Percentiles rank a stretch among this genome's conserved stretches.
Conservation (phyloP, 805 yeast genomes). For the Saturnispora besseyi region DNA sequence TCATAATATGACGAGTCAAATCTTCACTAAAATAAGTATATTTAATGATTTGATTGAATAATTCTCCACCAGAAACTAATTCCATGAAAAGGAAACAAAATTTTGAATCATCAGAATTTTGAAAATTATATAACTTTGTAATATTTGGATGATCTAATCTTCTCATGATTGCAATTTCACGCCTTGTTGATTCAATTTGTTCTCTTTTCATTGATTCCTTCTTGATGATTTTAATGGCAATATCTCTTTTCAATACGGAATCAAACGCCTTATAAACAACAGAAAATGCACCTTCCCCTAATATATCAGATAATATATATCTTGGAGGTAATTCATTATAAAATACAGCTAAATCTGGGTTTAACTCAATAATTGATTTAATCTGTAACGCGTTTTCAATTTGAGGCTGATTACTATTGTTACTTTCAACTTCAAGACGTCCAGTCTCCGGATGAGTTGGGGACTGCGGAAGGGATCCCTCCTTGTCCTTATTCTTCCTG, state of each 20-base stretch:
- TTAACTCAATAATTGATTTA: conserved; percentile 4
- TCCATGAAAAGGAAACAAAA: conserved; percentile 61
- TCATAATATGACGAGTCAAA: conserved; percentile 59
- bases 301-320: conserved; percentile 24
- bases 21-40: conserved; percentile 70
- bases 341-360: conserved; percentile 15
- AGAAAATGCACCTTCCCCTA: conserved; percentile 90
- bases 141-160: conserved; percentile 54
- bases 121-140: conserved; percentile 43
- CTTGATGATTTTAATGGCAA: conserved; percentile 71
- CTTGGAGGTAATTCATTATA: conserved; percentile 24
- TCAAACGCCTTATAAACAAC: conserved; percentile 68
- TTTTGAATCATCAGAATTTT: conserved; percentile 36
- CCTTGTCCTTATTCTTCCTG: conserved; percentile 11
- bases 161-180: conserved; percentile 69
- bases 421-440: too few relatives aligned
- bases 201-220: conserved; percentile 45
- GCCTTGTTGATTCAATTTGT: conserved; percentile 49
- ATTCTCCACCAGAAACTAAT: conserved; percentile 68
- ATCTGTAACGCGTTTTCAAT: conserved; percentile 1
- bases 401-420: too few relatives aligned
- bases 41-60: conserved; percentile 71
- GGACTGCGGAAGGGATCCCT: conserved; percentile 3
- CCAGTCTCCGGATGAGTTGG: conserved; percentile 2
- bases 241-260: conserved; percentile 30